phyloP scores from a whole-genome alignment of 2,329 filamentous ascomycete species.

The Penicillium brasilianum region DNA sequence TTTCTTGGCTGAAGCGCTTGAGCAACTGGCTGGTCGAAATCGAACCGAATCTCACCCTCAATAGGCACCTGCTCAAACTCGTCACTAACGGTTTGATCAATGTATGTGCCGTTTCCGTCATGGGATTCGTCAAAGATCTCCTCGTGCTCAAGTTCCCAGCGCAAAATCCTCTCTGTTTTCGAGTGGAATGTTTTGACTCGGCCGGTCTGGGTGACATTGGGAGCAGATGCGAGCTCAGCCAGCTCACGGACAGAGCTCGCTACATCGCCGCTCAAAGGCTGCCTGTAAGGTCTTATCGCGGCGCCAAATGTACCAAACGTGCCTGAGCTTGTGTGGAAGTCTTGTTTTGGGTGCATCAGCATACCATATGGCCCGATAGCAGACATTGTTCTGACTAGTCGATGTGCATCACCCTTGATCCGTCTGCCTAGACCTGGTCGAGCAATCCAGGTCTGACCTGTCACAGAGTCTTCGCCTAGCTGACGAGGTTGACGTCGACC shows the following conservation, averaged over 20 bases:
- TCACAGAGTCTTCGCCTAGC: conserved; percentile 17
- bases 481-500: conserved; percentile 21
- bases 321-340: conserved; percentile 47
- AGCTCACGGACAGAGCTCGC: conserved; percentile 34
- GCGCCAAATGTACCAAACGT: conserved; percentile 50
- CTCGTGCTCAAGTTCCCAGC: conserved; percentile 45
- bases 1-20: conserved; percentile 4
- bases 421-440: conserved; percentile 23
- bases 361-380: conserved; percentile 38
- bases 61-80: conserved; percentile 40
- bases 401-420: conserved; percentile 17
- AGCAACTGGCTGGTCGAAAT: conserved; percentile 26
- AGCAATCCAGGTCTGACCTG: conserved; percentile 35
- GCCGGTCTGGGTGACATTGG: background rate
- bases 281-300: conserved; percentile 13
- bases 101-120: conserved; percentile 36
- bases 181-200: conserved; percentile 6
- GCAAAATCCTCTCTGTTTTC: conserved; percentile 39
- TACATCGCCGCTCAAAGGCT: conserved; percentile 10
- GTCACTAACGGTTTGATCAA: conserved; percentile 44
- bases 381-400: conserved; percentile 32
- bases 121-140: conserved; percentile 34
- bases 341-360: conserved; percentile 46
- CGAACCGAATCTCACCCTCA: conserved; percentile 42
- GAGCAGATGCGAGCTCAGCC: conserved; percentile 35